Evolutionary conservation across 1,139 yeast species (phyloP).

Genomic region (Debaryomycetaceae sp.): DNA sequence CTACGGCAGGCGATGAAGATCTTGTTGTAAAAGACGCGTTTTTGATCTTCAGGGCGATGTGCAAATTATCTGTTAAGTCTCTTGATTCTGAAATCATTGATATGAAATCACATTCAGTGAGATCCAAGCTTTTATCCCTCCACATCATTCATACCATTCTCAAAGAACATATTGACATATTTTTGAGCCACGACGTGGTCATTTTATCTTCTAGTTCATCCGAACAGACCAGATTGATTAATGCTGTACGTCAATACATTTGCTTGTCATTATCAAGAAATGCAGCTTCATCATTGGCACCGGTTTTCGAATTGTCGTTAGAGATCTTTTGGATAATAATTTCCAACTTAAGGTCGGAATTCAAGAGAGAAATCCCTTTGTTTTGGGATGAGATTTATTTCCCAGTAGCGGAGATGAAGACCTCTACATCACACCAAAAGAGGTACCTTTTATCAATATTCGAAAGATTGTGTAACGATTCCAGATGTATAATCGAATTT

Average conservation of each 20-base stretch:
- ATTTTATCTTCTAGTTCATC: slow-evolving; percentile 55
- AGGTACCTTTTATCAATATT: slow-evolving; percentile 77
- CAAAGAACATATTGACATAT: slow-evolving; percentile 80
- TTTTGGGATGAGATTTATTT: slow-evolving; percentile 90
- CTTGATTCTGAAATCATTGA: slow-evolving; percentile 71
- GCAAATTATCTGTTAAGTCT: slow-evolving; percentile 83
- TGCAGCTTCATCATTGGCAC: slow-evolving; percentile 88
- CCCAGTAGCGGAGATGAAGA: slow-evolving; percentile 88
- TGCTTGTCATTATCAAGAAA: slow-evolving; percentile 83
- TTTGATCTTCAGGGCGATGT: slow-evolving; percentile 88
- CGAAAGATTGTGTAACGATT: slow-evolving; percentile 80
- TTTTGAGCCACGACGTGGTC: slow-evolving; percentile 61
- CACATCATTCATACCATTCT: slow-evolving; percentile 85
- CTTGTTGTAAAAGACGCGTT: slow-evolving; percentile 85
- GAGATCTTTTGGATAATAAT: slow-evolving; percentile 92
- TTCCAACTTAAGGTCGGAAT: slow-evolving; percentile 78
- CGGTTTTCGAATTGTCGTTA: slow-evolving; percentile 86
- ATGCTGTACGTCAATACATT: slow-evolving; percentile 80
- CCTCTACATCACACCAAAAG: slow-evolving; percentile 91
- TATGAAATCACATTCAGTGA: slow-evolving; percentile 85
- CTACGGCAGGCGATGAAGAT: slow-evolving; percentile 55
- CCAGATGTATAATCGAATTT: slow-evolving; percentile 86
- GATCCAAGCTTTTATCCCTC: slow-evolving; percentile 85
- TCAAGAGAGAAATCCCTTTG: slow-evolving; percentile 90
- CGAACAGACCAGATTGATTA: slow-evolving; percentile 62